Evolutionary conservation across 352 stramenopile genomes (phyloP).

Genomic region (Thalassiosira hispida): DNA sequence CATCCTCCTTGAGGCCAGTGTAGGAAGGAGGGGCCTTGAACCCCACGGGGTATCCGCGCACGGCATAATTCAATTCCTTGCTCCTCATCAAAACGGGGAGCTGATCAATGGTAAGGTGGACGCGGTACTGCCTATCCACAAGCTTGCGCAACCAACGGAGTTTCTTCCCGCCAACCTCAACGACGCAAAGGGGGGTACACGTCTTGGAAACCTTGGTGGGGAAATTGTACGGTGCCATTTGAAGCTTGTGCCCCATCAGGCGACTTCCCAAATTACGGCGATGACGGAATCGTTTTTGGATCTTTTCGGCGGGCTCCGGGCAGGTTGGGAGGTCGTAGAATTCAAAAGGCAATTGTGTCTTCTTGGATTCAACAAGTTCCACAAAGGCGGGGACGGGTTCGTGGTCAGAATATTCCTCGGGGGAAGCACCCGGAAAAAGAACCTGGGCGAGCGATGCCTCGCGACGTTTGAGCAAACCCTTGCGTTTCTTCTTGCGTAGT

Average conservation of each 20-base stretch:
- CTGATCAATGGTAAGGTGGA: conserved; percentile 88
- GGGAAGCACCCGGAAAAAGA: conserved; percentile 79
- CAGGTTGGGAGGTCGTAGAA: conserved; percentile 98
- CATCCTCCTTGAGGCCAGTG: conserved; percentile 79
- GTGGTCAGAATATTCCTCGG: conserved; percentile 62
- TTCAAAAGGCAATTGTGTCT: conserved; percentile 98
- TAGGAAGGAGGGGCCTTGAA: conserved; percentile 86
- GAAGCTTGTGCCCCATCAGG: conserved; percentile 76
- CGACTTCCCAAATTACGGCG: conserved; percentile 78
- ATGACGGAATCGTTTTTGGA: conserved; percentile 56
- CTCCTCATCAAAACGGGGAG: conserved; percentile 83
- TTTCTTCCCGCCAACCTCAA: conserved; percentile 63
- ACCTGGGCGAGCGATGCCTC: conserved; percentile 68
- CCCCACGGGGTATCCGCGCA: conserved; percentile 90
- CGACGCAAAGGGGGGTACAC: conserved; percentile 66
- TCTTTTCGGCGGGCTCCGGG: conserved; percentile 58
- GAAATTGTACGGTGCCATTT: conserved; percentile 69
- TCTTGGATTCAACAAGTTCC: conserved; percentile 97
- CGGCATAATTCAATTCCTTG: conserved; percentile 83
- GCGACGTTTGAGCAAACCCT: conserved; percentile 66
- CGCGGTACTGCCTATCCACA: conserved; percentile 74
- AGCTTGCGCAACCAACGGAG: conserved; percentile 69
- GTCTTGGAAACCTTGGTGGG: conserved; percentile 56
- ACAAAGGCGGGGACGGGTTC: conserved; percentile 93
- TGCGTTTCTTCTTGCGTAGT: conserved; percentile 79